phyloP scores from a whole-genome alignment of 1,284 basidiomycete genomes.

The Paramarasmius palmivorus region DNA sequence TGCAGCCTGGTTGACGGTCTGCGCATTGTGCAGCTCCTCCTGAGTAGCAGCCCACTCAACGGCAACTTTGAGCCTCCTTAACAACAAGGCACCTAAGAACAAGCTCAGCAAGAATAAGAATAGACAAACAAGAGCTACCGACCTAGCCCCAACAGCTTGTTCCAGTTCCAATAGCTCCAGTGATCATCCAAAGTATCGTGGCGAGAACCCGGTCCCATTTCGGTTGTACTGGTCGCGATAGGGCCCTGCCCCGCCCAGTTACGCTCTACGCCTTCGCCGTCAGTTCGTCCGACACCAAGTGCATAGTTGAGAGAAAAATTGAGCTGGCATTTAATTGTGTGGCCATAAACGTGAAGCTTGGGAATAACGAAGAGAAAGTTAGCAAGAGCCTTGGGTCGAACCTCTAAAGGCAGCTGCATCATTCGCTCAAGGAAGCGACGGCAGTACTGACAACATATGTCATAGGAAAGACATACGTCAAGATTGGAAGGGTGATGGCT shows the following conservation, averaged over 20 bases:
- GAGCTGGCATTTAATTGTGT: slow-evolving; percentile 21
- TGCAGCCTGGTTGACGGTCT: no score
- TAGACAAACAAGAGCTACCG: no score
- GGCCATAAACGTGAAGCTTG: slow-evolving; percentile 28
- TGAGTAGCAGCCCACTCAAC: neutral
- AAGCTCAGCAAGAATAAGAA: no score
- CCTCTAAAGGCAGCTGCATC: slow-evolving; percentile 8
- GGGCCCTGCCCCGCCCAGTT: slow-evolving; percentile 13
- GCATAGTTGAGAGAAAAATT: slow-evolving; percentile 24
- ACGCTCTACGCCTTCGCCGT: slow-evolving; percentile 30
- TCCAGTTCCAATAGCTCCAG: slow-evolving; percentile 30
- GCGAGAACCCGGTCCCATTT: slow-evolving; percentile 27
- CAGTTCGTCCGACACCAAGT: slow-evolving; percentile 20
- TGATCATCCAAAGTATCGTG: slow-evolving; percentile 29
- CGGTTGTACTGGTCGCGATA: slow-evolving; percentile 20
- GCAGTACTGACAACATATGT: slow-evolving; percentile 25
- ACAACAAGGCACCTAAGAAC: neutral
- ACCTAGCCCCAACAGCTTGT: slow-evolving; percentile 18
- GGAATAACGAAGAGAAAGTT: slow-evolving; percentile 16
- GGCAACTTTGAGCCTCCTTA: neutral
- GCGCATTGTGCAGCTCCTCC: no score
- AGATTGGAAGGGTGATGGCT: neutral
- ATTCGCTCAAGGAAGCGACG: slow-evolving; percentile 17
- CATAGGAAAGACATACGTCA: slow-evolving; percentile 19
- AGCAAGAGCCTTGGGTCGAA: slow-evolving; percentile 6